phyloP scores from a whole-genome alignment of 768 basidiomycete genomes.

The Arthromyces matolae region DNA sequence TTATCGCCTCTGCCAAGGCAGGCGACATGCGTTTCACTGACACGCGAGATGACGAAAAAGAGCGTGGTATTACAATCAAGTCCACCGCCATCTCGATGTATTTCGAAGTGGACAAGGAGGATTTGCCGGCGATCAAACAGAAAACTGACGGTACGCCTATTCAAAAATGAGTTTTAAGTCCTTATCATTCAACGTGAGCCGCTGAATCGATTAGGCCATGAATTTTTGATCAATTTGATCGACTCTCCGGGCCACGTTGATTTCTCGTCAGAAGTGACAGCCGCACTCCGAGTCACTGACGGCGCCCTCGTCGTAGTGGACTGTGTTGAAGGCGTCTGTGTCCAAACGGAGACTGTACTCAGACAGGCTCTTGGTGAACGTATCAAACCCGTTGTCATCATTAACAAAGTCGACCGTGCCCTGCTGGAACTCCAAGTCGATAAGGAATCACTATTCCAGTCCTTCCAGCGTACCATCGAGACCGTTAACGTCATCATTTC shows the following conservation, averaged over 20 bases:
- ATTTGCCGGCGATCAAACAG: conserved; percentile 82
- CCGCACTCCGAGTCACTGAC: conserved; percentile 98
- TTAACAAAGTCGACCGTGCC: conserved; percentile 99
- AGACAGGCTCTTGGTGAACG: conserved; percentile 96
- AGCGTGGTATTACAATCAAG: conserved; percentile 99
- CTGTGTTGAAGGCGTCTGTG: conserved; percentile 99
- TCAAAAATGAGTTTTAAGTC: conserved; percentile 2
- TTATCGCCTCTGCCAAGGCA: conserved; percentile 91
- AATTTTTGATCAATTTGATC: conserved; percentile 90
- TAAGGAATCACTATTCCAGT: conserved; percentile 97
- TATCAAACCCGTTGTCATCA: conserved; percentile 98
- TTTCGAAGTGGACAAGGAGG: conserved; percentile 92
- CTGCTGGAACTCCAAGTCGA: conserved; percentile 95
- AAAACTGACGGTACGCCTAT: conserved; percentile 81
- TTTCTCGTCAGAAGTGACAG: conserved; percentile 99
- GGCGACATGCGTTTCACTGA: conserved; percentile 97
- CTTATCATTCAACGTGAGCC: neutral
- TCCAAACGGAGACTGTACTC: conserved; percentile 98
- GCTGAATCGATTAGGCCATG: conserved; percentile 57
- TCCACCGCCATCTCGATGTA: conserved; percentile 99
- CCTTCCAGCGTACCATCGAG: conserved; percentile 96
- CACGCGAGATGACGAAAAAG: conserved; percentile 97
- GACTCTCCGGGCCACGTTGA: conserved; percentile 99
- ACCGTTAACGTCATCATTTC: conserved; percentile 98
- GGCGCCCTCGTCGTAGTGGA: conserved; percentile 99